A percentile compares a stretch with the other conserved stretches of the same genome.
These are phyloP conservation scores for Waitea zeae DNA, from an alignment of 1,284 basidiomycete species.

Conservation along the genomic window DNA sequence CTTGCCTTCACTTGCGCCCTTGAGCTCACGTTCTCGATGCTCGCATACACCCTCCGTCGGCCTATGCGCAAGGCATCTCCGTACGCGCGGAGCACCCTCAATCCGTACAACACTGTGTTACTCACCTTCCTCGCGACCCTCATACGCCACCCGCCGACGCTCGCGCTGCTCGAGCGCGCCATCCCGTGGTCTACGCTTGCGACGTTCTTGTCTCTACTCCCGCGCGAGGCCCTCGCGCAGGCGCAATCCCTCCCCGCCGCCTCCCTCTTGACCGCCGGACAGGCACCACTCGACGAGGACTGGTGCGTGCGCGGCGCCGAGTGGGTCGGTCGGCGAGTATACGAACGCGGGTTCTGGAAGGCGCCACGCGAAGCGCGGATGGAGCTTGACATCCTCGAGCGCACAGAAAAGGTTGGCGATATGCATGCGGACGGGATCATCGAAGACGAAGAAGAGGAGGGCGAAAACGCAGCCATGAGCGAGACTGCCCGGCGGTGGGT, in stretches of 20 bases:
- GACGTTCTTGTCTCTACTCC: constrained; percentile 45
- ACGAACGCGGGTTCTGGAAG: constrained; percentile 87
- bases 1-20: constrained; percentile 56
- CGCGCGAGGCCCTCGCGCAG: constrained; percentile 28
- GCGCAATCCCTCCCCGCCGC: constrained; percentile 16
- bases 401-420: constrained; percentile 32
- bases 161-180: constrained; percentile 48
- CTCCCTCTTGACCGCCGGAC: constrained; percentile 47
- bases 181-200: constrained; percentile 79
- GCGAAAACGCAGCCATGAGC: constrained; percentile 8
- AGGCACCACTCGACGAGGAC: constrained; percentile 76
- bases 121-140: constrained; percentile 80
- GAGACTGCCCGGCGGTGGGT: constrained; percentile 43
- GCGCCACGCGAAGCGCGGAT: constrained; percentile 24
- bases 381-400: constrained; percentile 70
- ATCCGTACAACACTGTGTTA: constrained; percentile 77
- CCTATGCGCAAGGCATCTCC: constrained; percentile 42
- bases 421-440: constrained; percentile 57
- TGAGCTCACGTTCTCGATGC: constrained; percentile 66
- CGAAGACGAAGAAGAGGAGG: constrained; percentile 40
- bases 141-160: constrained; percentile 42
- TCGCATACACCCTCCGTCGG: constrained; percentile 54
- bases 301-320: constrained; percentile 93
- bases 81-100: constrained; percentile 43
- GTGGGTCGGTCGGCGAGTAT: constrained; percentile 82